Evolutionary conservation across 2,329 filamentous ascomycete species (phyloP).

Genomic region (Geoglossum cookeanum): DNA sequence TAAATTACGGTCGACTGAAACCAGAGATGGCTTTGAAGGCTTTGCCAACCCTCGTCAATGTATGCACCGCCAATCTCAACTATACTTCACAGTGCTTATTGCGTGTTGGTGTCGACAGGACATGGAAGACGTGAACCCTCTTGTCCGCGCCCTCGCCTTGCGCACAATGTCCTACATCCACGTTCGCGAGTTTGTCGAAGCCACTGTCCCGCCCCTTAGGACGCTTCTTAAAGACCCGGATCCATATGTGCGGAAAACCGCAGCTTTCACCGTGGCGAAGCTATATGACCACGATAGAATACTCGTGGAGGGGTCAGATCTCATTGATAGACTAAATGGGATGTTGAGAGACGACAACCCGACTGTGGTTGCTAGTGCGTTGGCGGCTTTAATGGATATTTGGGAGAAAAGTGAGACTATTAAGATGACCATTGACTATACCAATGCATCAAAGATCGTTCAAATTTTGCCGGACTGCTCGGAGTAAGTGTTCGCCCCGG

Average conservation of each 20-base stretch:
- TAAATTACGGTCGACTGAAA: constrained; percentile 91
- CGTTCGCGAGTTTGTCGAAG: constrained; percentile 86
- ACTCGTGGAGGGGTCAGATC: constrained; percentile 73
- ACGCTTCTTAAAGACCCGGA: constrained; percentile 67
- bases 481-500: constrained; percentile 42
- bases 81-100: neutral
- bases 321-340: constrained; percentile 79
- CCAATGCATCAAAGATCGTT: constrained; percentile 94
- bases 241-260: constrained; percentile 94
- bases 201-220: constrained; percentile 70
- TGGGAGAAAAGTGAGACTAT: constrained; percentile 97
- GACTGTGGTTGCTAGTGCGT: constrained; percentile 84
- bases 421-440: constrained; percentile 94
- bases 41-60: constrained; percentile 66
- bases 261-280: constrained; percentile 90
- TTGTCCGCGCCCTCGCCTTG: constrained; percentile 78
- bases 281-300: constrained; percentile 89
- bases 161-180: constrained; percentile 97
- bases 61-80: constrained; percentile 21
- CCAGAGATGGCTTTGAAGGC: constrained; percentile 89
- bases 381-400: constrained; percentile 87
- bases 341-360: constrained; percentile 92
- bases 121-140: constrained; percentile 79
- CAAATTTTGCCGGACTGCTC: constrained; percentile 93
- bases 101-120: constrained; percentile 39